Evolutionary conservation across 805 yeast genomes (phyloP).

Genomic region (Peterozyma xylosa): DNA sequence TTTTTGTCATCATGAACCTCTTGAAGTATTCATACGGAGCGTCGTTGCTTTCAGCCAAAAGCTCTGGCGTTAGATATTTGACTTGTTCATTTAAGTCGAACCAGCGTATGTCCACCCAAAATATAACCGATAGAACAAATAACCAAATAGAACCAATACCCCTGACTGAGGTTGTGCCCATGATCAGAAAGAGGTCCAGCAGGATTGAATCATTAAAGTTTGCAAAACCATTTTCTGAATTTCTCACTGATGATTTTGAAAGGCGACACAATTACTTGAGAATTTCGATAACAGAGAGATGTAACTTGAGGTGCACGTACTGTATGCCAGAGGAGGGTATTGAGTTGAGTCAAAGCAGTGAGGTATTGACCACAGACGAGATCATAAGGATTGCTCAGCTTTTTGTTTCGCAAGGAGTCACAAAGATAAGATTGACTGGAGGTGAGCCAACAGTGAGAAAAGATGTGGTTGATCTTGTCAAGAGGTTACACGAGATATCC

Average conservation of each 20-base stretch:
- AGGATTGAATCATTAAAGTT: no score
- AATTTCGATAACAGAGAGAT: constrained; percentile 43
- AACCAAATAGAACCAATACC: no score
- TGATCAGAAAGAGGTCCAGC: no score
- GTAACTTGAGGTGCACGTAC: constrained; percentile 38
- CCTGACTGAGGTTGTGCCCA: no score
- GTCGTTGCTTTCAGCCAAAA: no score
- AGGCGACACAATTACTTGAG: constrained; percentile 42
- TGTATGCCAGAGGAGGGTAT: constrained; percentile 56
- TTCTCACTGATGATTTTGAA: constrained; percentile 34
- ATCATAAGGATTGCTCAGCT: constrained; percentile 32
- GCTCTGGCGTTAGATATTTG: no score
- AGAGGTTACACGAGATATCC: constrained; percentile 25
- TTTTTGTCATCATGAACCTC: no score
- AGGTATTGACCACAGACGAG: constrained; percentile 34
- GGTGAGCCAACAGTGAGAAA: constrained; percentile 51
- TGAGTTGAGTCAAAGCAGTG: constrained; percentile 33
- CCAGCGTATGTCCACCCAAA: no score
- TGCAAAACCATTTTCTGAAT: constrained; percentile 26
- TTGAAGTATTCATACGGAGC: no score
- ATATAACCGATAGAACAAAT: no score
- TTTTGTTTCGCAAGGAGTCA: constrained; percentile 42
- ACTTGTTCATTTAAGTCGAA: no score
- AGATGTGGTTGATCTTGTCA: constrained; percentile 38
- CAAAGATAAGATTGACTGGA: constrained; percentile 44